A percentile compares a stretch with the other conserved stretches of the same genome.
Evolutionary conservation across 2,329 filamentous ascomycete genomes (phyloP).

Genomic region (Penicillium sclerotiorum): DNA sequence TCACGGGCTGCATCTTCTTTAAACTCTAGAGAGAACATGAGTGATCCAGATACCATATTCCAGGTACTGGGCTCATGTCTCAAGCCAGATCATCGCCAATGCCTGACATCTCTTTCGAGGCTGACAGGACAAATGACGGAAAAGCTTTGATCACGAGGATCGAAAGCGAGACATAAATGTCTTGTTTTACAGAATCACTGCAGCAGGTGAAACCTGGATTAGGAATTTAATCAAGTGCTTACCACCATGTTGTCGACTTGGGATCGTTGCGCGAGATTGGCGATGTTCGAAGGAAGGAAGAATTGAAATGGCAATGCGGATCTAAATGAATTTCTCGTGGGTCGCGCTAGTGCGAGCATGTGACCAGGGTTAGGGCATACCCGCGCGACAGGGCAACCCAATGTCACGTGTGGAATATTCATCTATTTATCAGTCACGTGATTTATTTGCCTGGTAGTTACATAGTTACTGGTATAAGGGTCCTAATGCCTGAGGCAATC

Average conservation of each 20-base stretch:
- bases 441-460: too few species aligned
- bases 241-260: slow-evolving; percentile 61
- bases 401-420: slow-evolving; percentile 2
- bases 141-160: slow-evolving; percentile 37
- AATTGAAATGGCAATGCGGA: slow-evolving; percentile 24
- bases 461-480: too few species aligned
- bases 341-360: slow-evolving; percentile 34
- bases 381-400: neutral
- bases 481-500: too few species aligned
- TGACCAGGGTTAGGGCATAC: slow-evolving; percentile 26
- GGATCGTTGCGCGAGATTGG: slow-evolving; percentile 53
- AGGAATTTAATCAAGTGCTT: slow-evolving; percentile 57
- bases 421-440: too few species aligned
- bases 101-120: slow-evolving; percentile 33
- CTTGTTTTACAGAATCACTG: slow-evolving; percentile 25
- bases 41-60: slow-evolving; percentile 45
- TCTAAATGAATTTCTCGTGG: slow-evolving; percentile 36
- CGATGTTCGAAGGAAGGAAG: slow-evolving; percentile 45
- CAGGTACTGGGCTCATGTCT: slow-evolving; percentile 56
- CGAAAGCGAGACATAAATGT: slow-evolving; percentile 31
- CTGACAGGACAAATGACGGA: slow-evolving; percentile 38
- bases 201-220: slow-evolving; percentile 27
- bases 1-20: slow-evolving; percentile 75
- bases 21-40: slow-evolving; percentile 80
- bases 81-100: slow-evolving; percentile 57